Evolutionary conservation across 345 rosid species (phyloP).

Genomic region (Acer yangbiense): DNA sequence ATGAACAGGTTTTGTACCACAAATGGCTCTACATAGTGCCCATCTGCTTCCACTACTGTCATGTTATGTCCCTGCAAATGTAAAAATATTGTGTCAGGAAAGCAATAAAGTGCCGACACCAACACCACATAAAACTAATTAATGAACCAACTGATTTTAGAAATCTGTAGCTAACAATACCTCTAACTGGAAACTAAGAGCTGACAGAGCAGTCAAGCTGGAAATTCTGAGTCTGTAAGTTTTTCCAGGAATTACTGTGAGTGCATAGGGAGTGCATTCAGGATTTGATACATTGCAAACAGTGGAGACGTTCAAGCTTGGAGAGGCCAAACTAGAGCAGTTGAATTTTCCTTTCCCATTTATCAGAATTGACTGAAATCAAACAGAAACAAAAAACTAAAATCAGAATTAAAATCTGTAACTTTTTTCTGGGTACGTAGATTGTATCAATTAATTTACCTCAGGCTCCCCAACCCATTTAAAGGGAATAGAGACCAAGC

Average conservation of each 20-base stretch:
- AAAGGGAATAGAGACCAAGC: constrained; percentile 57
- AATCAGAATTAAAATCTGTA: neutral
- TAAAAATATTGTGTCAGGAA: neutral
- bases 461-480: constrained; percentile 85
- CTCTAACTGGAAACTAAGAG: constrained; percentile 82
- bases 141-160: too few species aligned
- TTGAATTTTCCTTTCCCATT: constrained; percentile 73
- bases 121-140: too few species aligned
- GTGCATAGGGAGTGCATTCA: constrained; percentile 45
- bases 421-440: neutral
- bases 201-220: constrained; percentile 59
- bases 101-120: too few species aligned
- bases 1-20: constrained; percentile 68
- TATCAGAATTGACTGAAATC: constrained; percentile 54
- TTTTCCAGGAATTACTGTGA: constrained; percentile 59
- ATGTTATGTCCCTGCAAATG: constrained; percentile 58
- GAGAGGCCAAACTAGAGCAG: constrained; percentile 41
- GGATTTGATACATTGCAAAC: constrained; percentile 51
- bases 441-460: constrained; percentile 28
- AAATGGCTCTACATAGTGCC: constrained; percentile 74
- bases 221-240: constrained; percentile 63
- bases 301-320: constrained; percentile 23
- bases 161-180: constrained; percentile 22
- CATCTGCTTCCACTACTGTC: constrained; percentile 85
- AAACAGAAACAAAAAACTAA: too few species aligned